Evolutionary conservation across 257 asterid genomes (phyloP), one percentile per base, ranked within the genome.

Genomic region (Ballota nigra): DNA sequence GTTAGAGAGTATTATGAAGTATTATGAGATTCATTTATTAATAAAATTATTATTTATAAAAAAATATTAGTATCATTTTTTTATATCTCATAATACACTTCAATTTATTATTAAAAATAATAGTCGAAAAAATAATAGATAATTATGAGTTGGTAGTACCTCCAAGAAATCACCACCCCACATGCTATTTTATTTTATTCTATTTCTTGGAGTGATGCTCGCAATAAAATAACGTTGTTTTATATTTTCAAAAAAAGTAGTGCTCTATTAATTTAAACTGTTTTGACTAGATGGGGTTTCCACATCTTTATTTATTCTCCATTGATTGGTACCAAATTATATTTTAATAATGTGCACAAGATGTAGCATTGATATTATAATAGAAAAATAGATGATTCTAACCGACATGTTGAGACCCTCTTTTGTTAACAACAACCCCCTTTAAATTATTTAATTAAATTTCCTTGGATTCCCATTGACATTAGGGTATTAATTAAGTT

Each of bases 1-100:
- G n/a, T n/a, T n/a, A n/a, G n/a, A n/a, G n/a, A n/a, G n/a, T n/a
- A n/a, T n/a, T n/a, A n/a, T n/a, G n/a, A n/a, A n/a, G n/a, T n/a
- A 75, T 81, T 66, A 78, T n/a, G n/a, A n/a, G 73, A 58, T 86
- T 66, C 38, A 72, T 70, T 81, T 67, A 41, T 71, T 53, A 53
- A 70, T n/a, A n/a, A n/a, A n/a, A n/a, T n/a, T n/a, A n/a, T n/a
- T n/a, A n/a, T n/a, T n/a, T n/a, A n/a, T n/a, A n/a, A n/a, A n/a
- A n/a, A n/a, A n/a, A n/a, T n/a, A n/a, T n/a, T n/a, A n/a, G n/a
- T n/a, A n/a, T n/a, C n/a, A n/a, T n/a, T n/a, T n/a, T n/a, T n/a
- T n/a, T n/a, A n/a, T n/a, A n/a, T n/a, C n/a, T n/a, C n/a, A n/a
- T n/a, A n/a, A n/a, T n/a, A n/a, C n/a, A n/a, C n/a, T n/a, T n/a